Base-by-base conservation (phyloP, 1,284 basidiomycete species). In the Boletus semigastroideus region DNA sequence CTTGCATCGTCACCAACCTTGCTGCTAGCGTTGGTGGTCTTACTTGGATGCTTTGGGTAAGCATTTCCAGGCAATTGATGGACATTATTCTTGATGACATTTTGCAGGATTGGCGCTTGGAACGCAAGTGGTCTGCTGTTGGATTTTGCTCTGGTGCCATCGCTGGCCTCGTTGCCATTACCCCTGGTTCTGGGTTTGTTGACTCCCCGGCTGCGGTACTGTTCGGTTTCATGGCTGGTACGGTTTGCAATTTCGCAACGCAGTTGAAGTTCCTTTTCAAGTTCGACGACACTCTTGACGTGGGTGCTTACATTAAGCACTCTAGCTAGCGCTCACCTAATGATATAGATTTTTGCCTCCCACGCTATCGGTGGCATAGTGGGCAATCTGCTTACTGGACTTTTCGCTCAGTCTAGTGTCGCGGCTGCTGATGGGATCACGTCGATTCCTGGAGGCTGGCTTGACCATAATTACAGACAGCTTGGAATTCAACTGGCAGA, bases 91-190 rank as follows among this genome's bases (percentile, higher is more conserved):
- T 22, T 54, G 19, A 55, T 12, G 6, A 39, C 19, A 20, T 10
- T 22, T 57, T 4, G 0, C 2, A 90, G 76, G 95, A 98, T 76
- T 95, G 87, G 73, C 84, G 94, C 52, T 82, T 97, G 53, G 94
- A 97, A 73, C 82, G 81, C 70, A 97, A 98, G 73, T 97, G 87
- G 87, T 92, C 87, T 38, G 89, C 85, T 7, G 92, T 99, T 56
- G 94, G 94, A 14, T 96, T 99, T 77, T 99, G 96, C 76, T 94
- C 92, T 4, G 96, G 96, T 48, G 94, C 92, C 52, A 88, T 98
- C 59, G 78, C 88, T 13, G 94, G 94, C 48, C 82, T 97, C 12
- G 93, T 93, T 30, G 90, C 87, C 30, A 96, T 97, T 69, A 97
- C 94, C 1, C 94, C 95, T 14, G 95, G 83, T 7, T 90, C 92